phyloP scores from a whole-genome alignment of 2,329 filamentous ascomycete species.

The Lojkania enalia region DNA sequence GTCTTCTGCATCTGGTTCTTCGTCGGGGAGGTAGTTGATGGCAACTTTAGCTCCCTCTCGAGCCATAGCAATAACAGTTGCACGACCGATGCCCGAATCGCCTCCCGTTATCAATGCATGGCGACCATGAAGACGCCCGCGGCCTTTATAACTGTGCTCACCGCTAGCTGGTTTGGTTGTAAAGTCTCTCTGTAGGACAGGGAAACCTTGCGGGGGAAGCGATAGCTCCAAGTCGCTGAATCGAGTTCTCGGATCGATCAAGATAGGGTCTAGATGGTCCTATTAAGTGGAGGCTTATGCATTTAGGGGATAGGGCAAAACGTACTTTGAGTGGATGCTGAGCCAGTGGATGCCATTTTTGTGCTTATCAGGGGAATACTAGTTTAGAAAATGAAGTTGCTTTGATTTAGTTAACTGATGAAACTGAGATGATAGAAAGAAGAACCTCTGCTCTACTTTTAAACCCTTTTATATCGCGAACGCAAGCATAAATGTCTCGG shows the following conservation, averaged over 20 bases:
- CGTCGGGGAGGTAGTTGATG: conserved; percentile 11
- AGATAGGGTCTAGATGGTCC: not conserved
- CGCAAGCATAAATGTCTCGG: too few species aligned
- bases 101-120: conserved; percentile 19
- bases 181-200: conserved; percentile 3
- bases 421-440: too few species aligned
- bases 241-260: conserved; percentile 5
- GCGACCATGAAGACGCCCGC: conserved; percentile 32
- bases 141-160: conserved; percentile 28
- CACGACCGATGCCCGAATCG: conserved; percentile 21
- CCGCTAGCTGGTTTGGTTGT: conserved; percentile 5
- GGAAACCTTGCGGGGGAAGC: conserved; percentile 1
- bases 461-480: too few species aligned
- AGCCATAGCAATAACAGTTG: conserved; percentile 8
- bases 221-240: conserved; percentile 1
- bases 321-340: too few species aligned
- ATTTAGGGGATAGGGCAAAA: too few species aligned
- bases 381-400: too few species aligned
- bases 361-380: too few species aligned
- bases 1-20: conserved; percentile 10
- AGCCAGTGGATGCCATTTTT: too few species aligned
- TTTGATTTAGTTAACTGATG: too few species aligned
- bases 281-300: not conserved
- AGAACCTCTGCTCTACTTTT: too few species aligned
- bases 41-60: conserved; percentile 12